Conservation (phyloP, 148 eudicot species). For the Rhododendron kiyosumense region DNA sequence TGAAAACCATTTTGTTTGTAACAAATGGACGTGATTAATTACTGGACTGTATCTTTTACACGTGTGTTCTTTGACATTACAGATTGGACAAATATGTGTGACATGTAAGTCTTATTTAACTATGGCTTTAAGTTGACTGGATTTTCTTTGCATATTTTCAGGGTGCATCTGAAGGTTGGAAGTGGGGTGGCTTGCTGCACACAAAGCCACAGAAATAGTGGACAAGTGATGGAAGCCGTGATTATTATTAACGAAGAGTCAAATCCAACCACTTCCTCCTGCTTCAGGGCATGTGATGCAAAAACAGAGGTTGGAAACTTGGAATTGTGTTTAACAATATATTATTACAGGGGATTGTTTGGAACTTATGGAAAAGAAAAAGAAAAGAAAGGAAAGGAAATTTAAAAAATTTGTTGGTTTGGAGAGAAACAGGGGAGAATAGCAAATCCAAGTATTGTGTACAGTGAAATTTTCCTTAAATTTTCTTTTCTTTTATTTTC, state of each 20-base stretch:
- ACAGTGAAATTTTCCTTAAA: too few relatives aligned
- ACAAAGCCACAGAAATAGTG: conserved; percentile 31
- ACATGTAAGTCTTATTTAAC: not conserved
- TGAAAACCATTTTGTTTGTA: conserved; percentile 3
- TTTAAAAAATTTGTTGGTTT: too few relatives aligned
- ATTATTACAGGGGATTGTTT: too few relatives aligned
- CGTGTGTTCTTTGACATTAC: not conserved
- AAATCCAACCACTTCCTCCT: conserved; percentile 36
- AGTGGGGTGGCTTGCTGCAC: conserved; percentile 48
- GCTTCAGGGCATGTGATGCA: conserved; percentile 42
- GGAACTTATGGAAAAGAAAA: too few relatives aligned
- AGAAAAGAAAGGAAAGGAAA: too few relatives aligned
- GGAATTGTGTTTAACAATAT: not conserved
- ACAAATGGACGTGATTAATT: not conserved
- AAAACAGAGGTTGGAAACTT: conserved; percentile 60
- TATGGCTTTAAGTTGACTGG: not conserved
- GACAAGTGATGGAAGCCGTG: conserved; percentile 57
- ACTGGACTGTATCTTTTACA: not conserved
- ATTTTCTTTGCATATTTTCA: conserved; percentile 19
- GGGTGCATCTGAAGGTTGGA: conserved; percentile 62
- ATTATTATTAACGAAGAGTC: conserved; percentile 53
- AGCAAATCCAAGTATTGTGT: too few relatives aligned
- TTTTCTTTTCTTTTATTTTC: too few relatives aligned
- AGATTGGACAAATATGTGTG: not conserved
- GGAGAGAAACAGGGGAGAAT: too few relatives aligned